Percentiles rank a stretch among this genome's conserved stretches.
Evolutionary conservation across 768 basidiomycete genomes (phyloP).

Genomic region (Tricholoma saponaceum): DNA sequence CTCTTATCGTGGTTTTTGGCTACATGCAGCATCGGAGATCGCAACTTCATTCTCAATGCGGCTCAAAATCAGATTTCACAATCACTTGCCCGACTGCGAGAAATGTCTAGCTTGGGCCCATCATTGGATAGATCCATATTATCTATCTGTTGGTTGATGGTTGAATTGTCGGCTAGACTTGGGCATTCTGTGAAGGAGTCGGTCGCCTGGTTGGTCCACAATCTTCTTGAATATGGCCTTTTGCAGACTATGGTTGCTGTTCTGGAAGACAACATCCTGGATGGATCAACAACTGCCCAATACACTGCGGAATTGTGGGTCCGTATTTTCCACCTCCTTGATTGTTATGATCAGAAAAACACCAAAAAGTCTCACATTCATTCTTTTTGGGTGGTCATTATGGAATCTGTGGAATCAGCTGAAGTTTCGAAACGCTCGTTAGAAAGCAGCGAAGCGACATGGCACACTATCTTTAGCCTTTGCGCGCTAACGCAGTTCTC

Average conservation of each 20-base stretch:
- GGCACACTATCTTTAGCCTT: conserved; percentile 65
- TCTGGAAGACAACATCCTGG: conserved; percentile 26
- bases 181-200: conserved; percentile 26
- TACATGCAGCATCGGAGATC: conserved; percentile 30
- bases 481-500: conserved; percentile 82
- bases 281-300: conserved; percentile 34
- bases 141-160: conserved; percentile 55
- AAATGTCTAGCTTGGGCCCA: conserved; percentile 25
- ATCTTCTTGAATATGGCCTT: conserved; percentile 53
- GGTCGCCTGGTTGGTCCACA: conserved; percentile 37
- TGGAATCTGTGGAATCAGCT: conserved; percentile 25
- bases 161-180: conserved; percentile 50
- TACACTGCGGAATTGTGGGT: conserved; percentile 71
- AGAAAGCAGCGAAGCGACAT: conserved; percentile 61
- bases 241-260: conserved; percentile 40
- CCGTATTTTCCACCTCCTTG: conserved; percentile 58
- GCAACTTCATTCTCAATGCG: conserved; percentile 22
- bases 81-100: conserved; percentile 35
- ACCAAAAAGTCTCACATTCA: conserved; percentile 17
- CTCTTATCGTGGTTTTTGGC: conserved; percentile 43
- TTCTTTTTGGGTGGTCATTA: conserved; percentile 45
- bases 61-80: conserved; percentile 34
- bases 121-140: conserved; percentile 37
- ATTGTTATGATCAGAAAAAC: conserved; percentile 15
- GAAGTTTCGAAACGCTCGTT: conserved; percentile 27